Evolutionary conservation across 2,329 filamentous ascomycete genomes (phyloP).

Genomic region (Beauveria sp.): DNA sequence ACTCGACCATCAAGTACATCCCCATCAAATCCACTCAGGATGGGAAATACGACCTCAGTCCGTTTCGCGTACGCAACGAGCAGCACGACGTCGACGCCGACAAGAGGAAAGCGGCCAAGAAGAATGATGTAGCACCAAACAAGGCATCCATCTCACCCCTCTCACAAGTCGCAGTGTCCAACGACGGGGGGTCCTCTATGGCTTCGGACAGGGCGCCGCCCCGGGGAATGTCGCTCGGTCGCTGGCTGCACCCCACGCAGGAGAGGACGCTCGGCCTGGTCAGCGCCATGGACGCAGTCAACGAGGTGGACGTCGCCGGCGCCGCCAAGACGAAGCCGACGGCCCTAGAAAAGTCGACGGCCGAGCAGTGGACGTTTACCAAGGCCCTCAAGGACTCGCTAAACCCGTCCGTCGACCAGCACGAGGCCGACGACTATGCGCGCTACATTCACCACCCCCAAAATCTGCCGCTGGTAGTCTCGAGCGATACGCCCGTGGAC

Average conservation of each 20-base stretch:
- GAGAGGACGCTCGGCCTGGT: conserved; percentile 22
- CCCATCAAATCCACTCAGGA: conserved; percentile 66
- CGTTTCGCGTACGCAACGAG: conserved; percentile 72
- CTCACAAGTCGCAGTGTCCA: conserved; percentile 19
- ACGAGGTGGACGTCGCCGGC: conserved; percentile 16
- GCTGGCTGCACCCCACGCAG: conserved; percentile 50
- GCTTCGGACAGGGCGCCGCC: conserved; percentile 30
- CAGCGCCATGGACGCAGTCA: conserved; percentile 14
- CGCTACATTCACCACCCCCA: conserved; percentile 86
- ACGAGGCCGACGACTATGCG: conserved; percentile 79
- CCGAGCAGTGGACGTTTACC: conserved; percentile 81
- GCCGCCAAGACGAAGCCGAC: conserved; percentile 45
- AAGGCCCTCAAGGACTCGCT: conserved; percentile 81
- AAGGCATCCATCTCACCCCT: conserved; percentile 31
- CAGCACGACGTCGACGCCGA: conserved; percentile 47
- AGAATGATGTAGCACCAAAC: conserved; percentile 57
- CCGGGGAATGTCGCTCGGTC: conserved; percentile 48
- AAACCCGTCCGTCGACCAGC: conserved; percentile 69
- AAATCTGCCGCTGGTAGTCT: conserved; percentile 75
- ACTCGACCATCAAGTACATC: conserved; percentile 77
- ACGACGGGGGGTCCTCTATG: conserved; percentile 34
- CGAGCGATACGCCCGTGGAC: conserved; percentile 55
- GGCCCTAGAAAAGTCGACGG: conserved; percentile 66
- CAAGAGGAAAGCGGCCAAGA: conserved; percentile 59
- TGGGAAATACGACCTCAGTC: conserved; percentile 74